These are phyloP conservation scores for Hypseocharis bilobata DNA, from an alignment of 441 rosid genomes.

Conservation along the genomic window DNA sequence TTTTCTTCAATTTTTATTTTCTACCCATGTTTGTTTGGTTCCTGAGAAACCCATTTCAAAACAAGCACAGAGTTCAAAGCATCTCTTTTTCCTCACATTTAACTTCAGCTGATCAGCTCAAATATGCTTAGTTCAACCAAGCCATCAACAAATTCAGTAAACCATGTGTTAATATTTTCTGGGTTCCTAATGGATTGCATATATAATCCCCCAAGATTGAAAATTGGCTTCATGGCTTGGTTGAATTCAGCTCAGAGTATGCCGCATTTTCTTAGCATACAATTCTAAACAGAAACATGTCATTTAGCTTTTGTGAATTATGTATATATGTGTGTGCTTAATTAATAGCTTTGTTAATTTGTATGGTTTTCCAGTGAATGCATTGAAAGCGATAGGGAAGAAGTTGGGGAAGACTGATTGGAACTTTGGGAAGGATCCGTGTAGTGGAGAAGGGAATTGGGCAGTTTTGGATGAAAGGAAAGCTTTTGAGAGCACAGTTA, in stretches of 20 bases:
- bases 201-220: not conserved
- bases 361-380: slow-evolving; percentile 41
- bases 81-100: too few relatives aligned
- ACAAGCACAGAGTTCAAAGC: too few relatives aligned
- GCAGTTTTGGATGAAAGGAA: slow-evolving; percentile 19
- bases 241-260: too few relatives aligned
- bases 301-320: not conserved
- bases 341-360: not conserved
- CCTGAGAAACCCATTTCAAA: too few relatives aligned
- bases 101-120: too few relatives aligned
- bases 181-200: not conserved
- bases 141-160: too few relatives aligned
- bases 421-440: slow-evolving; percentile 62
- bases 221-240: too few relatives aligned
- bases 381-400: slow-evolving; percentile 52
- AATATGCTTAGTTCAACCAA: too few relatives aligned
- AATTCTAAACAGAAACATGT: not conserved
- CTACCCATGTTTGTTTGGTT: too few relatives aligned
- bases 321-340: not conserved
- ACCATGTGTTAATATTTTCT: too few relatives aligned
- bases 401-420: slow-evolving; percentile 63
- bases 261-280: not conserved
- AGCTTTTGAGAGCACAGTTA: slow-evolving; percentile 46
- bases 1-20: too few relatives aligned
- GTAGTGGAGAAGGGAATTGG: slow-evolving; percentile 64